Evolutionary conservation across 2,329 filamentous ascomycete genomes (phyloP).

Genomic region (Pyrenochaeta sp.): DNA sequence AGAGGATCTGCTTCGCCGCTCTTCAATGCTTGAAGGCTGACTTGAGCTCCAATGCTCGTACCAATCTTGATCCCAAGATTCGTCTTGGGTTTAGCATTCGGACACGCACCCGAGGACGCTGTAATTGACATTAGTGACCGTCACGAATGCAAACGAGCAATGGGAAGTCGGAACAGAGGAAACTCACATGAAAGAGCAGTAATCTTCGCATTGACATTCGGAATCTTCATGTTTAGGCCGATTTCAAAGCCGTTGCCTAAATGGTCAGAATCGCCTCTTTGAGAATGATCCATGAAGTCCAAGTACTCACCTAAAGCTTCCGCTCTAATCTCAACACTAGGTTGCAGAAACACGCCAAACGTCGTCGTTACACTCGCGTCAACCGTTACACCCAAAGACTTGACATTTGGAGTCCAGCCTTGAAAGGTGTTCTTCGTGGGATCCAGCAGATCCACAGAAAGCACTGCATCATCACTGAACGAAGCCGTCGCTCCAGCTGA

Average conservation of each 20-base stretch:
- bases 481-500: conserved; percentile 17
- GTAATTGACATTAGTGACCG: conserved; percentile 5
- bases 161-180: not conserved
- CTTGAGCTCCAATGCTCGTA: conserved; percentile 11
- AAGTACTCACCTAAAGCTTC: conserved; percentile 15
- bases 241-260: conserved; percentile 8
- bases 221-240: conserved; percentile 22
- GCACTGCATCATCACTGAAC: conserved; percentile 18
- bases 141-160: not conserved
- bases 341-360: conserved; percentile 17
- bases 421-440: conserved; percentile 22
- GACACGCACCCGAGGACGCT: conserved; percentile 21
- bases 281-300: not conserved
- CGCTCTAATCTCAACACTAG: conserved; percentile 21
- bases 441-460: conserved; percentile 24
- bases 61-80: conserved; percentile 16
- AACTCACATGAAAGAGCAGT: conserved; percentile 17
- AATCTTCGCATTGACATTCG: conserved; percentile 20
- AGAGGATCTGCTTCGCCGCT: conserved; percentile 16
- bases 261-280: not conserved
- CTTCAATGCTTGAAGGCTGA: conserved; percentile 18
- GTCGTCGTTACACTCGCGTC: conserved; percentile 21
- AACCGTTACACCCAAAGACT: conserved; percentile 15
- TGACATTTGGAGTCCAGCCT: conserved; percentile 22
- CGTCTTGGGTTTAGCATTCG: conserved; percentile 7